A percentile compares a stretch with the other conserved stretches of the same genome.
These are phyloP conservation scores for Chaetomium globosum DNA, from an alignment of 2,329 filamentous ascomycete genomes.

Conservation along the genomic window DNA sequence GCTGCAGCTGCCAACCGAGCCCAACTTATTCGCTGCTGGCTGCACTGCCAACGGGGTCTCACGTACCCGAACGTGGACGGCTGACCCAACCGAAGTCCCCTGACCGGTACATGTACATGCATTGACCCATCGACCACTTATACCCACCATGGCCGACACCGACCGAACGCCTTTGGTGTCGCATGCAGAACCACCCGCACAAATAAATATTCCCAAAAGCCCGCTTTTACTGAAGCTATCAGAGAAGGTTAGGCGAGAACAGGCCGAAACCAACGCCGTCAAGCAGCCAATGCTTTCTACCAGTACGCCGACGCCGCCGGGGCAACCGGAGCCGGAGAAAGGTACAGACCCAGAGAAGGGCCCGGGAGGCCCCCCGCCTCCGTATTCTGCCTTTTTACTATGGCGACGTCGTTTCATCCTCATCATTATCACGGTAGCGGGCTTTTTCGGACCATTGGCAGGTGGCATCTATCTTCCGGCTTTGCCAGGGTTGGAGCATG, in stretches of 20 bases:
- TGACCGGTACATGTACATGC: no score
- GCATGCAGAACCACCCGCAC: neutral
- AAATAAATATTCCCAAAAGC: neutral
- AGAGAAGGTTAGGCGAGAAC: neutral
- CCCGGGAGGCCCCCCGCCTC: neutral
- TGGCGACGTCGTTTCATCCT: slow-evolving; percentile 26
- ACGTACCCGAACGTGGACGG: neutral
- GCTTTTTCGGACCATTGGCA: slow-evolving; percentile 28
- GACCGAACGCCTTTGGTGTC: neutral
- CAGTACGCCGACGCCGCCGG: neutral
- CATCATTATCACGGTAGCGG: slow-evolving; percentile 24
- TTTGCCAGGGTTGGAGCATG: slow-evolving; percentile 23
- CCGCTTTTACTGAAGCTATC: neutral
- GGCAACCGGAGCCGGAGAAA: slow-evolving; percentile 13
- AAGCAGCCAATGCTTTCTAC: neutral
- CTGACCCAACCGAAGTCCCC: neutral
- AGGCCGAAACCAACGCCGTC: neutral
- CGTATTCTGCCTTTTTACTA: slow-evolving; percentile 26
- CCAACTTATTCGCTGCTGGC: neutral
- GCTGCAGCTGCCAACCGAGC: neutral
- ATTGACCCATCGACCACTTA: neutral
- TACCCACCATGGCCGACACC: neutral
- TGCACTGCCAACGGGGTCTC: neutral
- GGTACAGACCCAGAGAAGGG: slow-evolving; percentile 13
- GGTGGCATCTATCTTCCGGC: slow-evolving; percentile 30